Percentiles rank a stretch among this genome's conserved stretches.
Conservation (phyloP, 352 stramenopile genomes). For the Phytopythium cucurbitacearum region DNA sequence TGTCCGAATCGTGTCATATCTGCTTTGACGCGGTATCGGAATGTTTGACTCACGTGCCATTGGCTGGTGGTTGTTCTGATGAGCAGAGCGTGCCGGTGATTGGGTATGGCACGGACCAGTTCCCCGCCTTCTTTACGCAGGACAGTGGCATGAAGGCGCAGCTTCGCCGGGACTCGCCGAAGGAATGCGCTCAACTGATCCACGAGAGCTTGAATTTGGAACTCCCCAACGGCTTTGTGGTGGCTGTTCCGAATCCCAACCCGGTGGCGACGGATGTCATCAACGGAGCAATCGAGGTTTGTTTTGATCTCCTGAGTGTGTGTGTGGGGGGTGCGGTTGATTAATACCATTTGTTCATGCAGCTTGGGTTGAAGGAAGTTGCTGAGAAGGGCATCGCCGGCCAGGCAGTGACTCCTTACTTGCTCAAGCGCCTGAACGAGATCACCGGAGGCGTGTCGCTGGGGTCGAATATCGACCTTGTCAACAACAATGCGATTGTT, state of each 20-base stretch:
- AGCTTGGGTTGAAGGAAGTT: slow-evolving; percentile 83
- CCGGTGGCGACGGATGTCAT: slow-evolving; percentile 84
- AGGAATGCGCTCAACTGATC: slow-evolving; percentile 86
- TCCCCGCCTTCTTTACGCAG: slow-evolving; percentile 98
- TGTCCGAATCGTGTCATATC: slow-evolving; percentile 15
- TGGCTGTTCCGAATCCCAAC: slow-evolving; percentile 88
- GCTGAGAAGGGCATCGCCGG: slow-evolving; percentile 84
- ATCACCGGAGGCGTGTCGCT: slow-evolving; percentile 92
- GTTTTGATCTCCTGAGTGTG: not conserved
- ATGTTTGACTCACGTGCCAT: slow-evolving; percentile 1
- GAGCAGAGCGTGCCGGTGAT: slow-evolving; percentile 92
- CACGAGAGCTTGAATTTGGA: slow-evolving; percentile 69
- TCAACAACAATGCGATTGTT: slow-evolving; percentile 95
- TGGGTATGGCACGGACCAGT: slow-evolving; percentile 89
- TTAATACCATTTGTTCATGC: not conserved
- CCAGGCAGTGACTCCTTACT: slow-evolving; percentile 93
- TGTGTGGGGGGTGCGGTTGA: not conserved
- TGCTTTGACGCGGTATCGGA: not conserved
- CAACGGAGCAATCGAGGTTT: slow-evolving; percentile 87
- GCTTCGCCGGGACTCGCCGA: slow-evolving; percentile 76
- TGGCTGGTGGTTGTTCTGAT: slow-evolving; percentile 5
- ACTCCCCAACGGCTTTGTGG: slow-evolving; percentile 80
- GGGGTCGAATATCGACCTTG: slow-evolving; percentile 95
- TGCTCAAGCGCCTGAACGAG: slow-evolving; percentile 89
- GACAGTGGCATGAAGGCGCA: slow-evolving; percentile 87